phyloP scores from a whole-genome alignment of 1,284 basidiomycete genomes.

The Rhodotorula sp. region DNA sequence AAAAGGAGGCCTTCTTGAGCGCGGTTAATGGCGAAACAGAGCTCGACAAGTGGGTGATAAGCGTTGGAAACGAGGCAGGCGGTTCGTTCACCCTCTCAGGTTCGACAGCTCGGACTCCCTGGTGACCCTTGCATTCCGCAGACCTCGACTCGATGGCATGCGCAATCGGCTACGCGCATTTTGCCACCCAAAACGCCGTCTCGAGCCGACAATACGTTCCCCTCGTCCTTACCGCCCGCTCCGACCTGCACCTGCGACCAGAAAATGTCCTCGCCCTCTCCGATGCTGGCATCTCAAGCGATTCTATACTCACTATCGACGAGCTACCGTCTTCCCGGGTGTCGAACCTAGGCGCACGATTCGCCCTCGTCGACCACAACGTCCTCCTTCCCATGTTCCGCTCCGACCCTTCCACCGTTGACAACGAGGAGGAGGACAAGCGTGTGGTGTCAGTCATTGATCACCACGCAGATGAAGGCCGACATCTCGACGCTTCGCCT shows the following conservation, averaged over 20 bases:
- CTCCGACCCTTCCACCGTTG: constrained; percentile 52
- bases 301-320: constrained; percentile 58
- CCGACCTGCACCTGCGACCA: constrained; percentile 72
- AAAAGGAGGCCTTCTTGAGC: constrained; percentile 55
- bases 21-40: constrained; percentile 53
- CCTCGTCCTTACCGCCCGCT: constrained; percentile 67
- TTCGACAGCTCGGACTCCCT: not conserved
- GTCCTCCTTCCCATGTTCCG: constrained; percentile 56
- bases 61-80: constrained; percentile 89
- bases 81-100: constrained; percentile 56
- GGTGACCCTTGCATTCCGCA: constrained; percentile 48
- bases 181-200: constrained; percentile 53
- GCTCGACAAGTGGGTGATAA: constrained; percentile 68
- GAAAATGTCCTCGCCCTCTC: constrained; percentile 79
- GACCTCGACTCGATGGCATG: constrained; percentile 85
- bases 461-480: constrained; percentile 84
- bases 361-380: constrained; percentile 89
- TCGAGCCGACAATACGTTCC: constrained; percentile 54
- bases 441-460: constrained; percentile 79
- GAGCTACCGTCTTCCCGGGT: constrained; percentile 44
- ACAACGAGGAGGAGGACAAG: constrained; percentile 31
- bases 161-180: constrained; percentile 75
- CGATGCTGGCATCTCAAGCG: constrained; percentile 58
- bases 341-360: constrained; percentile 46
- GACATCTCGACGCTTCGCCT: constrained; percentile 62